Base-by-base conservation (phyloP, 306 rosid genomes). In the Canavalia ensiformis region DNA sequence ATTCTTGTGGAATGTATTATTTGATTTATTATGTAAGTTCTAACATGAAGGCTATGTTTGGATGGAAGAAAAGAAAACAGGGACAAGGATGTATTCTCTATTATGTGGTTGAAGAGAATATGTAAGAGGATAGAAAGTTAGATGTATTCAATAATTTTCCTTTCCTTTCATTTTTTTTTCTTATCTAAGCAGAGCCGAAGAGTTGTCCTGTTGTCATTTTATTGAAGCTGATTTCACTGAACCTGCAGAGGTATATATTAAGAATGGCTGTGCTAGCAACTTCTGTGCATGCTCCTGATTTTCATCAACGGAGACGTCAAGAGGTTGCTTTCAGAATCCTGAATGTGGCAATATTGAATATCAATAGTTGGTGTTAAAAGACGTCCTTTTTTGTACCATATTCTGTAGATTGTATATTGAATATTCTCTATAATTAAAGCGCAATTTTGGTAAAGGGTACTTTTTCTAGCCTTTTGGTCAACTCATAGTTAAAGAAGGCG, bases 251-350 rank as follows among this genome's bases (percentile, higher is more conserved):
- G 46, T 9, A 7, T 34, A 28, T 60, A 46, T 42, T 45, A 41
- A 84, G 63, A 74, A 63, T 13, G 68, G 46, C 42, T 6, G 4
- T 33, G 47, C 72, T 34, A 28, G 31, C 13, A 9, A 41, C 74
- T 75, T 67, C 25, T 18, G 25, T 18, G 25, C 25, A 18, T 18
- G 25, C 25, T 18, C 33, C 55, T 50, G 37, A 59, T 42, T 70
- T 60, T 71, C 74, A 69, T 42, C 41, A 13, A 58, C 59, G 18
- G 68, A 18, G 42, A 39, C 44, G 8, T 77, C 62, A 1, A 71
- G 66, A 54, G 55, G 70, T 71, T 62, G 31, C 46, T 77, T 63
- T 59, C 68, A 6, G 64, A 80, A 59, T 70, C 71, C 42, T 35
- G 65, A 42, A 39, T 6, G 33, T 52, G 55, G 46, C n/a, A 28